Evolutionary conservation across 345 rosid genomes (phyloP).

Genomic region (Bretschneidera sinensis): DNA sequence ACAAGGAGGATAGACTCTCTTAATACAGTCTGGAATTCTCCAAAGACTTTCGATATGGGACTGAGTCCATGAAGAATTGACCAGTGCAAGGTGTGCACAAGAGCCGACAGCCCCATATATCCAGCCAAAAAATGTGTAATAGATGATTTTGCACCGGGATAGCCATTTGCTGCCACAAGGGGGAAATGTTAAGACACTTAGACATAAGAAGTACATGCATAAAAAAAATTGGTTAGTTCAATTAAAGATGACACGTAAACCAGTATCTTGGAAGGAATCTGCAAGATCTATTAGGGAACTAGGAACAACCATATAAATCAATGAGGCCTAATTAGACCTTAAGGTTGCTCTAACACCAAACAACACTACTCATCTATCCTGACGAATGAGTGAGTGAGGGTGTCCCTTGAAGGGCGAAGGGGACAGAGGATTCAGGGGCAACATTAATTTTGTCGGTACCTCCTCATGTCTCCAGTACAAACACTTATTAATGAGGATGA

Average conservation of each 20-base stretch:
- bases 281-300: not conserved
- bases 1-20: conserved; percentile 89
- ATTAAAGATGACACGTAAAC: not conserved
- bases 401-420: not conserved
- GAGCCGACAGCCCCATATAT: conserved; percentile 89
- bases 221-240: not conserved
- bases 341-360: not conserved
- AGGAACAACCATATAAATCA: not conserved
- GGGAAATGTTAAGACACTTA: conserved; percentile 12
- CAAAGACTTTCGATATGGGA: conserved; percentile 84
- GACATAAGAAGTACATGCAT: not conserved
- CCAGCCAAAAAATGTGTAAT: conserved; percentile 71
- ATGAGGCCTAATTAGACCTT: not conserved
- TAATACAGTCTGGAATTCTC: conserved; percentile 60
- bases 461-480: not conserved
- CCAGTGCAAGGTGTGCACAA: conserved; percentile 81
- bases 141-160: conserved; percentile 64
- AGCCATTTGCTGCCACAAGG: conserved; percentile 63
- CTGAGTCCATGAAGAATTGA: conserved; percentile 94
- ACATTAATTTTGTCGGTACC: not conserved
- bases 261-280: not conserved
- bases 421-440: not conserved
- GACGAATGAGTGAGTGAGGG: not conserved
- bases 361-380: not conserved
- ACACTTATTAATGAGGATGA: not conserved